Percentiles rank a stretch among this genome's conserved stretches.
phyloP scores from a whole-genome alignment of 2,329 filamentous ascomycete species.

The Pseudopyrenochaeta lycopersici region DNA sequence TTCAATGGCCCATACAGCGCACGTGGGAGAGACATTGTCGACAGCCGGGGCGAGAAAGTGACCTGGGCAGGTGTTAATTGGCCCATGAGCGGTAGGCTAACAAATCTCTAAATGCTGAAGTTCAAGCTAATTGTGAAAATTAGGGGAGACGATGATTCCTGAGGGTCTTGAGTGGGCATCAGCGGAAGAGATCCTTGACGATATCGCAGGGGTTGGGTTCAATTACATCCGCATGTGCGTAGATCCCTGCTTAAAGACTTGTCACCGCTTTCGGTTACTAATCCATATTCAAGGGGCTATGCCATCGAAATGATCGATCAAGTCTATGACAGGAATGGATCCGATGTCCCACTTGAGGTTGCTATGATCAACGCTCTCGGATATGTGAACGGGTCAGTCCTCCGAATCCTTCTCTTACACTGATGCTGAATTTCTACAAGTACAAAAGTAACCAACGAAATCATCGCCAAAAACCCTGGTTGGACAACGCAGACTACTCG shows the following conservation, averaged over 20 bases:
- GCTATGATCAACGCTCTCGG: constrained; percentile 52
- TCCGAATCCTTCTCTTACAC: background rate
- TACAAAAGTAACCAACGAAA: constrained; percentile 50
- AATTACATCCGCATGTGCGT: constrained; percentile 64
- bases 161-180: constrained; percentile 68
- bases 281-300: constrained; percentile 42
- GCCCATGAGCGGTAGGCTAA: constrained; percentile 52
- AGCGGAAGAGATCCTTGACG: constrained; percentile 60
- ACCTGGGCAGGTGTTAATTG: constrained; percentile 71
- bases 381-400: constrained; percentile 41
- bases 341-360: constrained; percentile 51
- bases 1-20: constrained; percentile 49
- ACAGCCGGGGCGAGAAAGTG: constrained; percentile 54
- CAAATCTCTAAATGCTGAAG: background rate
- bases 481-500: constrained; percentile 51
- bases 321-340: constrained; percentile 50
- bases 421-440: constrained; percentile 8
- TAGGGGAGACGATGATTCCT: constrained; percentile 66
- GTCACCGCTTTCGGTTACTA: background rate
- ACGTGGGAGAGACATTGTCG: constrained; percentile 50
- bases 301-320: constrained; percentile 55
- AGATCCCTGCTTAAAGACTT: no score
- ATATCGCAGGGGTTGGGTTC: constrained; percentile 64
- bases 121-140: constrained; percentile 16
- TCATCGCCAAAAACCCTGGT: constrained; percentile 46